A percentile compares a stretch with the other conserved stretches of the same genome.
Conservation (phyloP, 2,329 filamentous ascomycete genomes). For the Colletotrichum phormii region DNA sequence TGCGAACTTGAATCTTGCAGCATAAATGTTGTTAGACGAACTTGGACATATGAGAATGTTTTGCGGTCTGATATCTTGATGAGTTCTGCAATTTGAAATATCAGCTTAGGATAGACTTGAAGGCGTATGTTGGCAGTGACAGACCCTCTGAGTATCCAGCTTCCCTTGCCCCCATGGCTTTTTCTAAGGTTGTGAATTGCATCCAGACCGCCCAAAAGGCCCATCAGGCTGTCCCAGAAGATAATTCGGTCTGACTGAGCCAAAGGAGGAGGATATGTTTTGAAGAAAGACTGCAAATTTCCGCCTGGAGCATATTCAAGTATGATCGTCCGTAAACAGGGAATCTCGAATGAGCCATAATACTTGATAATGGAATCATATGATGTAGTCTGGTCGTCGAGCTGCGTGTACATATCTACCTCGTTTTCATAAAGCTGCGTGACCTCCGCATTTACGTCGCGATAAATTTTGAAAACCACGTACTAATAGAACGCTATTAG, state of each 20-base stretch:
- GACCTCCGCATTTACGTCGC: neutral
- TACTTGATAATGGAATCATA: neutral
- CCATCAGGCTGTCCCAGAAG: neutral
- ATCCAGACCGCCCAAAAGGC: neutral
- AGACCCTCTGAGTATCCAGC: neutral
- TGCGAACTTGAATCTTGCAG: constrained; percentile 2
- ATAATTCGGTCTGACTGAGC: neutral
- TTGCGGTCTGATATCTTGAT: constrained; percentile 12
- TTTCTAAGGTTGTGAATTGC: neutral
- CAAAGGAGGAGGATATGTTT: neutral
- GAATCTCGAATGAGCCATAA: neutral
- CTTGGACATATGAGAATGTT: constrained; percentile 1
- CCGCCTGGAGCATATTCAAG: neutral
- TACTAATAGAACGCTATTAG: neutral
- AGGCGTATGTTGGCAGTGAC: neutral
- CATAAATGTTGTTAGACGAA: neutral
- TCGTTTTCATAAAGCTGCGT: neutral
- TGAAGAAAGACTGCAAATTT: neutral
- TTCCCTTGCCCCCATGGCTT: neutral
- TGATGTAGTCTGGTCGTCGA: neutral
- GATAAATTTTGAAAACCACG: constrained; percentile 13
- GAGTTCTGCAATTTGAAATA: neutral
- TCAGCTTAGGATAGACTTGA: neutral
- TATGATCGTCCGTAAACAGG: neutral
- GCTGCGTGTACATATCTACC: neutral